Evolutionary conservation across 768 basidiomycete species (phyloP), one percentile per base, ranked within the genome.

Genomic region (Termitomyces titanicus): DNA sequence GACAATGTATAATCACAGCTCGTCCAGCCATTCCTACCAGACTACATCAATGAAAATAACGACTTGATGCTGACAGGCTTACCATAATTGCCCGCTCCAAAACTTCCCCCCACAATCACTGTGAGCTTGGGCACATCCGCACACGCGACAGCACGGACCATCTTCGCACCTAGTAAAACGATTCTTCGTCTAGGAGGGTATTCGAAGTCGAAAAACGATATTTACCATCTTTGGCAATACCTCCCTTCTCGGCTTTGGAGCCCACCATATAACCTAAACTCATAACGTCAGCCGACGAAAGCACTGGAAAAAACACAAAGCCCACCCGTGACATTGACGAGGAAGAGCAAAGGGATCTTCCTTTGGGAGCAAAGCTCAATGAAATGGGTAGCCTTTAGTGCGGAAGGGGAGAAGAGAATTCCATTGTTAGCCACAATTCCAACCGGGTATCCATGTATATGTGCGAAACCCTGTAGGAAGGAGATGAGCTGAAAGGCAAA

Each of bases 31-130:
- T 96, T 20, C 92, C 92, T 92, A 58, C 34, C 27, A 25, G 24
- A 56, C 27, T 56, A 38, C 8, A 8, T 22, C 10, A 38, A 33
- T 27, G 47, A n/a, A 27, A 34, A 38, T 47, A 6, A 17, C 35
- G 42, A 55, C 12, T 2, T 53, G 56, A 55, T 40, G 45, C 22
- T 53, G 31, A 25, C 47, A 39, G 31, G 38, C 80, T 46, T 54
- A 89, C 92, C 94, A 63, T 98, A 98, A 70, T 95, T 97, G 5
- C 94, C 94, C 6, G 95, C 94, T 25, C 94, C 94, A 67, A 93
- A 96, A 66, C 90, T 93, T 44, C 94, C 94, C 17, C 94, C 94
- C 24, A 96, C 89, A 47, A 97, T 76, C 27, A 97, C 91, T 0
- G 94, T 97, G 57, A 96, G 76, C 72, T 98, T 98, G 13, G 95